phyloP scores from a whole-genome alignment of 192 early-diverging fungal genomes.

The Coemansia sp. region DNA sequence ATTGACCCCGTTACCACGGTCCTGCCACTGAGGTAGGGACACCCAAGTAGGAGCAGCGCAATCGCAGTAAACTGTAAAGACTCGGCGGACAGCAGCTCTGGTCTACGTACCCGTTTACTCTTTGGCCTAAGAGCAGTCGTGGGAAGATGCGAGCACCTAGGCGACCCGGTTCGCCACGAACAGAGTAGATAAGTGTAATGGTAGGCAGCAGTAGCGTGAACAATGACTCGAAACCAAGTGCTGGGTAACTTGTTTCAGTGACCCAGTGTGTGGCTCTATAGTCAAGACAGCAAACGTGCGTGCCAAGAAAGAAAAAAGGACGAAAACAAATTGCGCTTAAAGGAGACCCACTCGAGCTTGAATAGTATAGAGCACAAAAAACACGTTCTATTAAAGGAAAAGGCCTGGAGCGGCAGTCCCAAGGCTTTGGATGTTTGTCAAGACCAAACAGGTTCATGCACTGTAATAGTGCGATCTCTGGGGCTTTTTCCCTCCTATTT shows the following conservation, averaged over 20 bases:
- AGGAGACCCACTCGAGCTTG: neutral
- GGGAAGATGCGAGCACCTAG: neutral
- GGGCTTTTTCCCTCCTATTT: neutral
- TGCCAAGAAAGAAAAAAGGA: neutral
- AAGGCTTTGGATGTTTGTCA: neutral
- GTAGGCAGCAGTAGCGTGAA: neutral
- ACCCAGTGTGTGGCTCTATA: neutral
- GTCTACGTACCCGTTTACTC: neutral
- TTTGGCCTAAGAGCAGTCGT: neutral
- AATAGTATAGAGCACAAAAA: neutral
- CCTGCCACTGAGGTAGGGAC: neutral
- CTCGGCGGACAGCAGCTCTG: neutral
- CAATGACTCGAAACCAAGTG: neutral
- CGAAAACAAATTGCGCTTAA: neutral
- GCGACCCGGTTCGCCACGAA: neutral
- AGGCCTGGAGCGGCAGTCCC: neutral
- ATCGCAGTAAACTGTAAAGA: neutral
- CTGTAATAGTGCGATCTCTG: neutral
- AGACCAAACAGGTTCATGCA: neutral
- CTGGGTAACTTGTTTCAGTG: neutral
- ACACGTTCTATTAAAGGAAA: neutral
- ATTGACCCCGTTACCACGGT: neutral
- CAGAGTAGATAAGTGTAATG: neutral
- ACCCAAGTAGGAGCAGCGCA: neutral
- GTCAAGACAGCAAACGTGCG: neutral